These are phyloP conservation scores for Solioccasus polychromus DNA, from an alignment of 768 basidiomycete genomes.

Conservation along the genomic window DNA sequence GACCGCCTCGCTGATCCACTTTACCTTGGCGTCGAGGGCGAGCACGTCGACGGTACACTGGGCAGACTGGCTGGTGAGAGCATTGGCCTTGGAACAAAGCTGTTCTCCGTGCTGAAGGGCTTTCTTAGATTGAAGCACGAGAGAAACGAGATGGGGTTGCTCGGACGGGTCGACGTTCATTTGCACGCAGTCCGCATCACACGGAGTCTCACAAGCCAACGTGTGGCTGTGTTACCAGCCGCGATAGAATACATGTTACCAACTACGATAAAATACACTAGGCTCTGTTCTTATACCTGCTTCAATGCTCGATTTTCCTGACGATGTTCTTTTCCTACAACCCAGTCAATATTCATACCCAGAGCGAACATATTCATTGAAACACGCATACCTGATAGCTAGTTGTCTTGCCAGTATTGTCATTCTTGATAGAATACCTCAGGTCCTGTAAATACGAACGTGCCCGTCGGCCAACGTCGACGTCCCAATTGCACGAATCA, in stretches of 20 bases:
- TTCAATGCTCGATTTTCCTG: slow-evolving; percentile 14
- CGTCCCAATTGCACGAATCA: neutral
- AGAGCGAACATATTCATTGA: neutral
- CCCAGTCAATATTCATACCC: neutral
- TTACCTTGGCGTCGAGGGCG: slow-evolving; percentile 75
- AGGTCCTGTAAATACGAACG: slow-evolving; percentile 20
- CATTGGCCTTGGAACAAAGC: slow-evolving; percentile 66
- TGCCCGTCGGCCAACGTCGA: neutral
- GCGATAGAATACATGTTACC: slow-evolving; percentile 6
- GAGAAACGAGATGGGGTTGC: slow-evolving; percentile 68
- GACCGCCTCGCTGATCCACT: slow-evolving; percentile 74
- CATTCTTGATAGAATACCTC: slow-evolving; percentile 40
- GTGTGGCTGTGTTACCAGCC: slow-evolving; percentile 11
- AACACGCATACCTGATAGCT: slow-evolving; percentile 37
- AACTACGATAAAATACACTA: slow-evolving; percentile 5
- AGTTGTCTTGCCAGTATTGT: slow-evolving; percentile 41
- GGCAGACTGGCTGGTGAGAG: slow-evolving; percentile 61
- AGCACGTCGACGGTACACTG: slow-evolving; percentile 68
- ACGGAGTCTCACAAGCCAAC: slow-evolving; percentile 24
- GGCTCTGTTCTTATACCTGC: neutral
- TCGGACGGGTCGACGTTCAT: too few species aligned
- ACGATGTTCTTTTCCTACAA: slow-evolving; percentile 39
- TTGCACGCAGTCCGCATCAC: slow-evolving; percentile 36
- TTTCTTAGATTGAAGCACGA: slow-evolving; percentile 80
- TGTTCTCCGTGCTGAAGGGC: slow-evolving; percentile 77